Evolutionary conservation across 2,329 filamentous ascomycete genomes (phyloP), one percentile per base, ranked within the genome.

Genomic region (Nemania abortiva): DNA sequence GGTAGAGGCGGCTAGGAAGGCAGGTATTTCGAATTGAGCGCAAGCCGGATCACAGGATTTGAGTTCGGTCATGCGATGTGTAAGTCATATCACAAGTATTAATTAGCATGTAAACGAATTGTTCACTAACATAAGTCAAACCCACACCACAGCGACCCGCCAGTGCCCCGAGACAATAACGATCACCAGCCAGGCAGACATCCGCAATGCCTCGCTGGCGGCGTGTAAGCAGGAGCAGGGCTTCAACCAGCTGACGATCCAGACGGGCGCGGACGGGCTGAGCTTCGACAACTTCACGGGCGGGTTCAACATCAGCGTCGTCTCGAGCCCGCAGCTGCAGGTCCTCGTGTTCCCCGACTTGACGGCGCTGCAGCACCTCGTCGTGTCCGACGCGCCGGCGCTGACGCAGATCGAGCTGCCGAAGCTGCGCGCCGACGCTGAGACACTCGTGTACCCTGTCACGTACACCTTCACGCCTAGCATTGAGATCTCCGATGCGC

Each of bases 321-420:
- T n/a, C 3, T 31, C 52, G 2, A 52, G 34, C 18, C 54, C 62
- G 10, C 29, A 20, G n/a, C 31, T 65, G 2, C 42, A 58, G 27
- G 5, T 65, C 18, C 54, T 59, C 11, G 7, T 10, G 20, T 58
- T 65, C 42, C 45, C 53, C 2, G 47, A 50, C 24, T 54, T 65
- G 6, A 18, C 20, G 2, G 54, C 62, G 45, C 62, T 65, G 5
- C 6, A 52, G 18, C 34, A 58, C 13, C 29, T 65, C 1, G 9
- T 1, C 29, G 6, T 65, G n/a, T n/a, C 3, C 55, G n/a, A 37
- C 10, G 45, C 42, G 47, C 53, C 62, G 3, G 29, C 62, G 10
- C 54, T 65, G 39, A 58, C 62, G 54, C 62, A 65, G 53, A 53
- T 65, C 27, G 49, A 54, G 6, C 22, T 65, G 34, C 54, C 62